Evolutionary conservation across 257 asterid species (phyloP).

Genomic region (Gentiana straminea): DNA sequence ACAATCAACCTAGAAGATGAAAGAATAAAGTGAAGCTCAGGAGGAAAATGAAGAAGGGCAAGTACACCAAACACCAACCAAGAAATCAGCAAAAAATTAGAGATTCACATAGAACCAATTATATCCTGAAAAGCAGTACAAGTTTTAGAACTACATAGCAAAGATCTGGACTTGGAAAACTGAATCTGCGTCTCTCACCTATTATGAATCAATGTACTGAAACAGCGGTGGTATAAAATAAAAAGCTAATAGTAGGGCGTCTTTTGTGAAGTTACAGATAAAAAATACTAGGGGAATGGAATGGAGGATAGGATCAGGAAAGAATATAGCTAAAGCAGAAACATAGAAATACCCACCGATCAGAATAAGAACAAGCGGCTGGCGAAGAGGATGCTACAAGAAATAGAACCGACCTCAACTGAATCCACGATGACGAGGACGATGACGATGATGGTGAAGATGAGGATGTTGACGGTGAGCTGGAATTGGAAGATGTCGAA

Average conservation of each 20-base stretch:
- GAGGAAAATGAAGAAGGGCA: too few relatives aligned
- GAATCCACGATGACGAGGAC: conserved; percentile 75
- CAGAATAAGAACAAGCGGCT: conserved; percentile 58
- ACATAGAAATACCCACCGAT: conserved; percentile 56
- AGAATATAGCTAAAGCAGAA: neutral
- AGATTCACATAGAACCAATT: neutral
- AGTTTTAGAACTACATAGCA: too few relatives aligned
- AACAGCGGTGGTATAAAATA: too few relatives aligned
- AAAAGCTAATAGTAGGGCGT: too few relatives aligned
- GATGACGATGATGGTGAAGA: conserved; percentile 18
- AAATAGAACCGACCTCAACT: conserved; percentile 87
- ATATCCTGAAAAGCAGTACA: neutral
- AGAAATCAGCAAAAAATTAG: neutral
- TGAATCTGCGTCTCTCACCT: neutral
- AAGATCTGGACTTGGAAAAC: too few relatives aligned
- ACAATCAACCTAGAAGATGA: conserved; percentile 1
- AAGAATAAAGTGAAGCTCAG: neutral
- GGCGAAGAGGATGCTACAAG: conserved; percentile 78
- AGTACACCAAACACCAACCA: neutral
- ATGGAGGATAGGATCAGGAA: conserved; percentile 15
- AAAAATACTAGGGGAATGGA: neutral
- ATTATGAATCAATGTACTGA: too few relatives aligned
- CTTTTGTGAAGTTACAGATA: too few relatives aligned
- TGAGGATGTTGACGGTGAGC: conserved; percentile 52
- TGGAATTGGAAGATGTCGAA: conserved; percentile 67